These are phyloP conservation scores for Calocera viscosa DNA, from an alignment of 768 basidiomycete species.

Conservation along the genomic window DNA sequence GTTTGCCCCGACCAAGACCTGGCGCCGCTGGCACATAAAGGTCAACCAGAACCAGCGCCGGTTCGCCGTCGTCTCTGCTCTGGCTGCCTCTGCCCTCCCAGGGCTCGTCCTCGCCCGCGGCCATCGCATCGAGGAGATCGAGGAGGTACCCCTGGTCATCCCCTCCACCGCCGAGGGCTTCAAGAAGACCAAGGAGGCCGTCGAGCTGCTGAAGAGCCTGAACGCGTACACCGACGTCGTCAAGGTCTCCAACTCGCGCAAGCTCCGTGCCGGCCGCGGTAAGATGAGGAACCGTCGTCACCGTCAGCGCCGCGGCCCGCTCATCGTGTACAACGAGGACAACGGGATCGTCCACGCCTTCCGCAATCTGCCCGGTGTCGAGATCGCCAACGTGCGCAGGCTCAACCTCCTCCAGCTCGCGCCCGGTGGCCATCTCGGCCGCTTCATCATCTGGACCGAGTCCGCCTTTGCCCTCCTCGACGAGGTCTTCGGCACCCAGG, in stretches of 20 bases:
- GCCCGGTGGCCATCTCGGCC: constrained; percentile 96
- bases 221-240: constrained; percentile 83
- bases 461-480: constrained; percentile 85
- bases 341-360: constrained; percentile 96
- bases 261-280: constrained; percentile 92
- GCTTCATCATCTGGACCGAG: constrained; percentile 99
- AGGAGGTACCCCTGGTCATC: constrained; percentile 92
- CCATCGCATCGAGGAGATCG: constrained; percentile 93
- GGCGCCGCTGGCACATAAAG: constrained; percentile 99
- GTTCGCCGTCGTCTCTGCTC: constrained; percentile 92
- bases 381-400: constrained; percentile 83
- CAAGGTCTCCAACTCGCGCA: constrained; percentile 96
- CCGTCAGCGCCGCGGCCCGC: constrained; percentile 93
- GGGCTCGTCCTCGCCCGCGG: constrained; percentile 98
- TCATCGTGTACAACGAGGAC: constrained; percentile 94
- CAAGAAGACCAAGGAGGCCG: constrained; percentile 94
- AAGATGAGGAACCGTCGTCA: constrained; percentile 95
- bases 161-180: constrained; percentile 66
- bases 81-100: constrained; percentile 94
- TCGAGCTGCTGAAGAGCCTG: constrained; percentile 80
- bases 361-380: constrained; percentile 97
- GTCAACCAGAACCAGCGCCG: constrained; percentile 99
- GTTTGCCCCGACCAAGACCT: constrained; percentile 99
- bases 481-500: constrained; percentile 89
- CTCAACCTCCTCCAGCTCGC: constrained; percentile 98